Evolutionary conservation across 163 green algal genomes (phyloP).

Genomic region (Scenedesmus sp.): DNA sequence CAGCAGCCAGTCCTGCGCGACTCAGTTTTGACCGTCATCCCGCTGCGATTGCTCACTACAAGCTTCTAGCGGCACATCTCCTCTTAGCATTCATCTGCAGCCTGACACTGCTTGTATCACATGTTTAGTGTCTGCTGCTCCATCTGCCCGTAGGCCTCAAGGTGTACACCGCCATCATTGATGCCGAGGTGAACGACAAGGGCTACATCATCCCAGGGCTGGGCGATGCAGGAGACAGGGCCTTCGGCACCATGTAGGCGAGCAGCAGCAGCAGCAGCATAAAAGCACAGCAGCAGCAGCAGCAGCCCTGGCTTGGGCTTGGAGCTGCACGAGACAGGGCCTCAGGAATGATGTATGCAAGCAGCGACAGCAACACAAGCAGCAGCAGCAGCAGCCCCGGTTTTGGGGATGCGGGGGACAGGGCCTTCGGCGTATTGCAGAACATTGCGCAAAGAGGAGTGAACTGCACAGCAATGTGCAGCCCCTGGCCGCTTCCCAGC

Average conservation of each 20-base stretch:
- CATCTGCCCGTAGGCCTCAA: slow-evolving; percentile 69
- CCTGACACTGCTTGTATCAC: too few relatives aligned
- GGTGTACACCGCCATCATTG: slow-evolving; percentile 94
- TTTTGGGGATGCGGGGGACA: not conserved
- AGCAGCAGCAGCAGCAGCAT: not conserved
- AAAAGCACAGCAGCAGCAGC: not conserved
- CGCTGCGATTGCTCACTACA: too few relatives aligned
- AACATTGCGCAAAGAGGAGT: too few relatives aligned
- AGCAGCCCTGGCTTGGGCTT: not conserved
- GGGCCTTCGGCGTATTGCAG: too few relatives aligned
- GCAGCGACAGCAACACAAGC: not conserved
- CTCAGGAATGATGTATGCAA: too few relatives aligned
- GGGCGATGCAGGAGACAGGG: slow-evolving; percentile 93
- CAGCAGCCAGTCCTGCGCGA: too few relatives aligned
- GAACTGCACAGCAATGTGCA: too few relatives aligned
- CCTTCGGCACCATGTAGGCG: slow-evolving; percentile 76
- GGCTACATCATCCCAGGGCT: slow-evolving; percentile 96
- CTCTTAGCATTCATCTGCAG: too few relatives aligned
- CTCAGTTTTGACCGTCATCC: too few relatives aligned
- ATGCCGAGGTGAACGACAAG: slow-evolving; percentile 91
- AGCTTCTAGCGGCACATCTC: too few relatives aligned
- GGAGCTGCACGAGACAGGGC: too few relatives aligned
- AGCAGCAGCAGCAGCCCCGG: not conserved
- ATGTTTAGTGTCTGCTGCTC: not conserved
- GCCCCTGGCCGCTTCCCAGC: too few relatives aligned